Base-by-base conservation (phyloP, 805 yeast species). In the Lipomyces chichibuensis region DNA sequence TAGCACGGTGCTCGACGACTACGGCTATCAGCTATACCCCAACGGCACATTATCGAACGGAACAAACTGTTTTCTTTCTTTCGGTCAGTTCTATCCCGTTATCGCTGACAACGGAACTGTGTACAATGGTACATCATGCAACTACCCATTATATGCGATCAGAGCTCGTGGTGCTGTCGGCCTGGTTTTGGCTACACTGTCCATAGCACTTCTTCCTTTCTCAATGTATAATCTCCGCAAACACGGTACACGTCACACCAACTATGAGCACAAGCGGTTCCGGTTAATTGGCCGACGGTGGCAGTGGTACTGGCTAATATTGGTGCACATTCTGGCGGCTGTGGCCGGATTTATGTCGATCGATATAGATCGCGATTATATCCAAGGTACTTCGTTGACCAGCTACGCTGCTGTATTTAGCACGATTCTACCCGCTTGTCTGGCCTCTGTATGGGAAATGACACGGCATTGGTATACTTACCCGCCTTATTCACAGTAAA, bases 261-360 rank as follows among this genome's bases (percentile, higher is more conserved):
- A 60, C 6, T 58, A 62, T 35, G 74, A 74, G 60, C 67, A 71
- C 37, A 68, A 66, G 43, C 67, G 69, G 25, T 75, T 68, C 59
- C 64, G 76, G 37, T 59, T 64, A 13, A 25, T 73, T 35, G 66
- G 74, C 20, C 62, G 77, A 7, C 67, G 73, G 49, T 73, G 75
- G 74, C 77, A 73, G 37, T 75, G 77, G 77, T 74, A 75, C 60
- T 74, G 77, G 75, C 66, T 73, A 52, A 37, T 75, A 20, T 49
- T 75, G 6, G 56, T 72, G 29, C 75, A 74, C 27, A 70, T 66
- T 8, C 58, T 75, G 56, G 35, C 65, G n/a, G 71, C 72, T 27
- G 68, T 72, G 29, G 74, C 77, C 3, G 77, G 77, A 52, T 75
- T 75, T 57, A 60, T 73, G 62, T 74, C 77, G 6, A 64, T 75